Evolutionary conservation across 306 rosid genomes (phyloP).

Genomic region (Arachis hypogaea): DNA sequence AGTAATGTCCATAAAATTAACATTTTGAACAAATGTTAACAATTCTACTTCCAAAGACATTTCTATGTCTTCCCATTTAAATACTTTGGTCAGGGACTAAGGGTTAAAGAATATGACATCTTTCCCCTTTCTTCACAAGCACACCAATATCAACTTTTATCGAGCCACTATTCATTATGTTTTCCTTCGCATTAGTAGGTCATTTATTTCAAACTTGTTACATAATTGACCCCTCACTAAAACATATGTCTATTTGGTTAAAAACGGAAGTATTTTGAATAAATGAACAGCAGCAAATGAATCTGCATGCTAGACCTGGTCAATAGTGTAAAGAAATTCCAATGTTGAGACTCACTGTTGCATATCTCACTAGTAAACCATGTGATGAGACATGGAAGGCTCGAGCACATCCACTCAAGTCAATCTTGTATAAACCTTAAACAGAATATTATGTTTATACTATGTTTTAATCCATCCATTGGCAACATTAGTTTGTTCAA

Average conservation of each 20-base stretch:
- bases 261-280: constrained; percentile 16
- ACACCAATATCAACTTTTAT: background rate
- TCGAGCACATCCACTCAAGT: constrained; percentile 9
- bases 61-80: background rate
- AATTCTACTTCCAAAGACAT: background rate
- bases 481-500: background rate
- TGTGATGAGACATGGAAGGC: constrained; percentile 12
- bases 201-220: constrained; percentile 23
- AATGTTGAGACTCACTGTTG: background rate
- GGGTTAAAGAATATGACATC: background rate
- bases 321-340: constrained; percentile 18
- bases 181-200: background rate
- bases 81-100: background rate
- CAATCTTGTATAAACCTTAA: background rate
- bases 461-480: constrained; percentile 22
- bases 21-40: constrained; percentile 3
- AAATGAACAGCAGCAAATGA: background rate
- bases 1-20: constrained; percentile 1
- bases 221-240: constrained; percentile 15
- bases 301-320: constrained; percentile 13
- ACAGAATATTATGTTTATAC: background rate
- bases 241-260: constrained; percentile 15
- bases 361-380: constrained; percentile 3
- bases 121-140: background rate
- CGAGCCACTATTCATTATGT: background rate